Base-by-base conservation (phyloP, 805 yeast genomes). In the Candida sphagnicola region DNA sequence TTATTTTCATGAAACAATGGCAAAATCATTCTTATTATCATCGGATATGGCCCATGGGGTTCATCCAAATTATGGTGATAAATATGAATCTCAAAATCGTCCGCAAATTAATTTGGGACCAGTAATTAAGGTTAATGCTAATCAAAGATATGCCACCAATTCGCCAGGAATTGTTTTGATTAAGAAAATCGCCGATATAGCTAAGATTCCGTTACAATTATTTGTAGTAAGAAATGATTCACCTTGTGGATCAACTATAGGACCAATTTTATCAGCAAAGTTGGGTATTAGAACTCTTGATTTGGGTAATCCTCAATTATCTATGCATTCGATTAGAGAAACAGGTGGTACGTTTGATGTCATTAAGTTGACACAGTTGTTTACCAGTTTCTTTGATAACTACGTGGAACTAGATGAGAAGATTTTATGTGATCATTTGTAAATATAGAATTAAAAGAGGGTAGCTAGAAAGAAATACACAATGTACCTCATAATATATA, bases 21-120 rank as follows among this genome's bases (percentile, higher is more conserved):
- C 90, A 6, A 82, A 82, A 57, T 88, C 97, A 1, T 90, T 93
- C 61, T 74, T 91, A 49, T 61, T 93, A 32, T 90, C 97, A 0
- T 86, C 96, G 0, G 99, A 91, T 59, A 93, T 89, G 80, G 96
- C 98, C 1, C 99, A 91, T 57, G 98, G 96, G 23, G 84, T 91
- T 28, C 96, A 91, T 60, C 99, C 99, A 41, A 91, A 91, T 61
- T 91, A 91, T 59, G 65, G 77, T 4, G 75, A 73, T 38, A 77
- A 77, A 50, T 85, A 93, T 62, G 98, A 93, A 57, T 57, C 77
- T 16, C 67, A 75, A 44, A 95, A 91, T 60, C 77, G 78, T 47
- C 98, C 99, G 1, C 72, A 72, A 37, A 65, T 91, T 44, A 95
- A 95, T 54, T 70, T 71, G 25, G 99, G 99, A 5, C 96, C 98